Conservation (phyloP, 257 asterid species). For the Fraxinus anomala region DNA sequence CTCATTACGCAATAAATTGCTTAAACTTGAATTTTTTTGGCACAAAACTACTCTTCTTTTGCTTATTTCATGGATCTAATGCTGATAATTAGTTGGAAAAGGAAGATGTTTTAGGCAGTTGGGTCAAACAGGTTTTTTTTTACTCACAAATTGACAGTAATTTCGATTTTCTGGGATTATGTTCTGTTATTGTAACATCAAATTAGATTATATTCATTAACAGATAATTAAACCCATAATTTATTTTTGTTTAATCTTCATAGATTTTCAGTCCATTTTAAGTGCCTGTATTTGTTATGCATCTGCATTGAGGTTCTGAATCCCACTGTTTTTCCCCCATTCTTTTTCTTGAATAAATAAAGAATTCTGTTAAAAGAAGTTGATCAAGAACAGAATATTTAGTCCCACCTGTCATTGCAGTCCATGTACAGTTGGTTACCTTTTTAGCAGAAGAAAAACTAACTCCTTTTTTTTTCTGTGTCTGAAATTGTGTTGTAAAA, state of each 20-base stretch:
- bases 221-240: conserved; percentile 13
- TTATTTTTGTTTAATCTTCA: not conserved
- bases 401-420: not conserved
- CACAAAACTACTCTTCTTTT: not conserved
- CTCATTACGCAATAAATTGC: conserved; percentile 24
- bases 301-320: conserved; percentile 25
- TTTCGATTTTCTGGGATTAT: conserved; percentile 24
- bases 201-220: conserved; percentile 19
- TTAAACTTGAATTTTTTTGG: not conserved
- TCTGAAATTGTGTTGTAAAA: no score
- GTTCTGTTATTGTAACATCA: conserved; percentile 30
- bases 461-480: not conserved
- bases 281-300: conserved; percentile 15
- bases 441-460: no score
- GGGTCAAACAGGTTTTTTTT: conserved; percentile 22
- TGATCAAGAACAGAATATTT: not conserved
- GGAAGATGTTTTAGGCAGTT: conserved; percentile 13
- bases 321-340: conserved; percentile 26
- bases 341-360: conserved; percentile 8
- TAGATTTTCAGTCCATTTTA: conserved; percentile 8
- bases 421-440: not conserved
- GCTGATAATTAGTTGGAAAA: not conserved
- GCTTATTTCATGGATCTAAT: conserved; percentile 3
- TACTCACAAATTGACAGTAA: conserved; percentile 23
- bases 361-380: not conserved